These are phyloP conservation scores for Catenaria anguillulae DNA, from an alignment of 371 early-diverging fungal species.

Conservation along the genomic window DNA sequence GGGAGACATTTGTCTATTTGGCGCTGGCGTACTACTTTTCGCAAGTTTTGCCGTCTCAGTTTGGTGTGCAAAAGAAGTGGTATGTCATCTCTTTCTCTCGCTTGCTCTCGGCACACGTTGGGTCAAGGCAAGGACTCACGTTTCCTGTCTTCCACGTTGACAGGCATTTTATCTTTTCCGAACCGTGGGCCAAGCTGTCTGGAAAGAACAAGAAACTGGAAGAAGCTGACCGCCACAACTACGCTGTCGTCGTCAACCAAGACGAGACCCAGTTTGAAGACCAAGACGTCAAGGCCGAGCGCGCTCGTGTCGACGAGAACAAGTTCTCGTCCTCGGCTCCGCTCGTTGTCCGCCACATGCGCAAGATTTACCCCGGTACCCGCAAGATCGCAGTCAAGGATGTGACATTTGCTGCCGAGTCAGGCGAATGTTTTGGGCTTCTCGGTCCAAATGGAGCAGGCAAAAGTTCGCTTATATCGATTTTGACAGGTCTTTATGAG, in stretches of 20 bases:
- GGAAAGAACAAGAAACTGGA: conserved; percentile 11
- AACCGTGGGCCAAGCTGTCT: conserved; percentile 21
- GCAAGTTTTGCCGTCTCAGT: conserved; percentile 41
- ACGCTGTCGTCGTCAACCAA: not conserved
- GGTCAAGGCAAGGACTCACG: too few species aligned
- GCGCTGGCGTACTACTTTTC: conserved; percentile 33
- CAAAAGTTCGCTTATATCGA: conserved; percentile 50
- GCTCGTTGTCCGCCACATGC: conserved; percentile 37
- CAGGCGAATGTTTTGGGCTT: conserved; percentile 41
- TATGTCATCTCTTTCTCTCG: too few species aligned
- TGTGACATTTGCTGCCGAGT: conserved; percentile 46
- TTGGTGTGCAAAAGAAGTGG: conserved; percentile 46
- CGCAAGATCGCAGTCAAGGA: conserved; percentile 49
- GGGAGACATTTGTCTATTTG: conserved; percentile 31
- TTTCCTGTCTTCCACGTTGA: too few species aligned
- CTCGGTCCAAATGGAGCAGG: conserved; percentile 29
- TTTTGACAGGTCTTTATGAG: conserved; percentile 47
- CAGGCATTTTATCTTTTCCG: conserved; percentile 33
- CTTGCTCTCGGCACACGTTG: too few species aligned
- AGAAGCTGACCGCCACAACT: not conserved
- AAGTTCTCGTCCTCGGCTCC: conserved; percentile 23
- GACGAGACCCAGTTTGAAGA: conserved; percentile 31
- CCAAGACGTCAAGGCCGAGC: conserved; percentile 39
- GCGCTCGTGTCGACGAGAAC: conserved; percentile 25
- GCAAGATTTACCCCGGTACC: conserved; percentile 38